These are phyloP conservation scores for Hericium alpestre DNA, from an alignment of 768 basidiomycete genomes.

Conservation along the genomic window DNA sequence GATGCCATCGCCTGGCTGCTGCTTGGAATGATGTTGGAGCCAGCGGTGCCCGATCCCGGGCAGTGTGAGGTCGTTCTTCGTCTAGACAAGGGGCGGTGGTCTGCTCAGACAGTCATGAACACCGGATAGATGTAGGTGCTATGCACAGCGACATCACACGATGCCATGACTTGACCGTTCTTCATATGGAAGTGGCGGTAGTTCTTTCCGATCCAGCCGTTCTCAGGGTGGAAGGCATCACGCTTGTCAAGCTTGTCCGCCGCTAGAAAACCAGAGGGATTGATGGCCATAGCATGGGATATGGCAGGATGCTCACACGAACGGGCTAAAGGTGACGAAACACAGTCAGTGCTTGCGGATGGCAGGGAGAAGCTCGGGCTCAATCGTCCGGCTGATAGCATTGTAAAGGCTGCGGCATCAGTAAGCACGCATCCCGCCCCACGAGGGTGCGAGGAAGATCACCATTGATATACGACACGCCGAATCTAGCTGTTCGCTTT, in stretches of 20 bases:
- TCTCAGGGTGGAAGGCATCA: slow-evolving; percentile 30
- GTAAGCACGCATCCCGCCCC: too few species aligned
- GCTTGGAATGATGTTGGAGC: slow-evolving; percentile 44
- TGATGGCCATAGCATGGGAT: neutral
- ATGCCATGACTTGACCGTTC: slow-evolving; percentile 33
- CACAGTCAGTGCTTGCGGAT: slow-evolving; percentile 47
- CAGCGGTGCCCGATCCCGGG: slow-evolving; percentile 49
- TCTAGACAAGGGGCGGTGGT: slow-evolving; percentile 16
- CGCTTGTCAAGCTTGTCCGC: slow-evolving; percentile 21
- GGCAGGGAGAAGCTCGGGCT: slow-evolving; percentile 42
- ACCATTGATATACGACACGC: slow-evolving; percentile 38
- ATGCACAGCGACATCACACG: slow-evolving; percentile 27
- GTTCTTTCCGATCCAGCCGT: slow-evolving; percentile 27
- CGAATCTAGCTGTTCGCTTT: slow-evolving; percentile 41
- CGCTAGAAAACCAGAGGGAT: slow-evolving; percentile 20
- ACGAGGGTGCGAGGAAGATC: slow-evolving; percentile 13
- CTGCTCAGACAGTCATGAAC: neutral
- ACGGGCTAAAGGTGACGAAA: slow-evolving; percentile 46
- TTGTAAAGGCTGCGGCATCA: slow-evolving; percentile 27
- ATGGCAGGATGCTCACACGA: slow-evolving; percentile 26
- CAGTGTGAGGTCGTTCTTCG: slow-evolving; percentile 35
- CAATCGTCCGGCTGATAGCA: slow-evolving; percentile 36
- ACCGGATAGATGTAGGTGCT: slow-evolving; percentile 22
- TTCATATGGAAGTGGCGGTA: slow-evolving; percentile 36
- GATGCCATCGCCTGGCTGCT: slow-evolving; percentile 33